Percentiles rank a stretch among this genome's conserved stretches.
These are phyloP conservation scores for Monilinia fructigena DNA, from an alignment of 2,329 filamentous ascomycete species.

Conservation along the genomic window DNA sequence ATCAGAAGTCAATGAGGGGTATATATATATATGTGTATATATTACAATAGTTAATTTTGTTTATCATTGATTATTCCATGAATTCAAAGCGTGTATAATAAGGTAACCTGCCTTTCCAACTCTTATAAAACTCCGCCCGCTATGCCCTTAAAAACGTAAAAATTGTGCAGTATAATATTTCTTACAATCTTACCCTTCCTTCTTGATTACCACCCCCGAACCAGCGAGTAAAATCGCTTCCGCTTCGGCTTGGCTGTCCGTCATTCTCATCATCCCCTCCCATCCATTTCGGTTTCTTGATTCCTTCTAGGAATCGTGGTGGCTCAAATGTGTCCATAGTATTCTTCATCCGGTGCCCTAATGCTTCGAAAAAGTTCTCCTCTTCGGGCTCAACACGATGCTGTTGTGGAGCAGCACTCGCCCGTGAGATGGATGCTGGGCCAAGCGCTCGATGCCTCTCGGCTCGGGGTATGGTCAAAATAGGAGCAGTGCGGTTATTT, in stretches of 20 bases:
- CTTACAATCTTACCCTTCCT: conserved; percentile 39
- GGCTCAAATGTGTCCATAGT: conserved; percentile 81
- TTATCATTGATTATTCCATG: conserved; percentile 16
- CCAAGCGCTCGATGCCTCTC: conserved; percentile 38
- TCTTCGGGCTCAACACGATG: conserved; percentile 58
- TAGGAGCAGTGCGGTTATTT: conserved; percentile 34
- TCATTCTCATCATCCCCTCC: conserved; percentile 51
- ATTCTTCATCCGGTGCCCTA: conserved; percentile 85
- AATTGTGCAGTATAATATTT: not conserved
- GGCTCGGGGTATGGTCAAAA: conserved; percentile 35
- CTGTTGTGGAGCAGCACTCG: conserved; percentile 31
- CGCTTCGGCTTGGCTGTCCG: conserved; percentile 38
- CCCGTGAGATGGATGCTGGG: conserved; percentile 38
- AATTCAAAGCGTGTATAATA: conserved; percentile 25
- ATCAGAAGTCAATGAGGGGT: not conserved
- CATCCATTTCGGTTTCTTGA: conserved; percentile 83
- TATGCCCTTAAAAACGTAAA: conserved; percentile 33
- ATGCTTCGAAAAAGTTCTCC: conserved; percentile 78
- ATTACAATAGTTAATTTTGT: not conserved
- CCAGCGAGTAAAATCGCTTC: conserved; percentile 55
- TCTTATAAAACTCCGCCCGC: conserved; percentile 36
- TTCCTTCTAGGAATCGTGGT: conserved; percentile 75
- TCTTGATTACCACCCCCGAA: conserved; percentile 52
- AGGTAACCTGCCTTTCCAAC: conserved; percentile 14
- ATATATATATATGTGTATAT: not conserved